A percentile compares a stretch with the other conserved stretches of the same genome.
Evolutionary conservation across 129 eudicot species (phyloP).

Genomic region (Deinandra increscens): DNA sequence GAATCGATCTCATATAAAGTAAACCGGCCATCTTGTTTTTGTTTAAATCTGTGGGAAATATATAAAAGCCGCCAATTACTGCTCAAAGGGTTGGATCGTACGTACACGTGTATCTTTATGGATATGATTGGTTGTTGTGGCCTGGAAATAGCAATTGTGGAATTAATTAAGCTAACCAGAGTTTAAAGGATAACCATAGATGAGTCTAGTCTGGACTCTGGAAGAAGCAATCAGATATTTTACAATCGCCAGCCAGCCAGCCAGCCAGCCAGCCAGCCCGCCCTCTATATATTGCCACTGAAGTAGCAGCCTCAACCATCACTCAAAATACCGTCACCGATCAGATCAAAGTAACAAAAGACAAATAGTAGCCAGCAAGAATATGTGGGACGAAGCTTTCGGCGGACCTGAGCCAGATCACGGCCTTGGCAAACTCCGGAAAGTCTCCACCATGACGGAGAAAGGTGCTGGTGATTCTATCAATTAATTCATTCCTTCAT

Average conservation of each 20-base stretch:
- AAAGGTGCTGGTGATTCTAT: conserved; percentile 49
- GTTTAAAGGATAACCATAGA: conserved; percentile 31
- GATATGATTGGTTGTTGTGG: background rate
- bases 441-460: conserved; percentile 30
- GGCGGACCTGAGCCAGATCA: conserved; percentile 90
- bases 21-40: too few species aligned
- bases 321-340: background rate
- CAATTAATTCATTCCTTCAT: too few species aligned
- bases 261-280: too few species aligned
- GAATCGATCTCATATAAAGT: too few species aligned
- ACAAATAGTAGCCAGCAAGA: too few species aligned
- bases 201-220: conserved; percentile 23
- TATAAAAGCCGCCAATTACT: too few species aligned
- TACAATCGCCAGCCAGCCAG: conserved; percentile 18
- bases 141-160: conserved; percentile 32
- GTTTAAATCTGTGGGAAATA: too few species aligned
- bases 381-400: conserved; percentile 85
- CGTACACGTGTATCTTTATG: too few species aligned
- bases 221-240: conserved; percentile 42
- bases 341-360: too few species aligned
- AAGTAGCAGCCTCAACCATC: conserved; percentile 7
- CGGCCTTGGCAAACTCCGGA: conserved; percentile 73
- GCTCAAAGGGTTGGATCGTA: too few species aligned
- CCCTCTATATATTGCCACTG: conserved; percentile 23
- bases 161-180: conserved; percentile 20